These are phyloP conservation scores for Dentipellis sp. DNA, from an alignment of 768 basidiomycete genomes.

Conservation along the genomic window DNA sequence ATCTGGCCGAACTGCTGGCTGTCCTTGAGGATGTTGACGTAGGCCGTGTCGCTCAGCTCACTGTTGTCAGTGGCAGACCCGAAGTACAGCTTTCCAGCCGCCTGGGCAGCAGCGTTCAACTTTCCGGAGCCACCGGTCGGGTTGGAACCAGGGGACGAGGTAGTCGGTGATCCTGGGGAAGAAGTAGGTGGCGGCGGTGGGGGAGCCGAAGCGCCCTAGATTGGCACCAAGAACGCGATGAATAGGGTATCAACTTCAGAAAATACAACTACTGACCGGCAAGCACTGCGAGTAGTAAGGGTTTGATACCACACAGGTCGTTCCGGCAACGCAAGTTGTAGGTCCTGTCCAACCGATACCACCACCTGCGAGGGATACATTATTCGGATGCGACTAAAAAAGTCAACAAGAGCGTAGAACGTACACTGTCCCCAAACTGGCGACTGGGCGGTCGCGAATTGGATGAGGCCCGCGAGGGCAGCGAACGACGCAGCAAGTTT, in stretches of 20 bases:
- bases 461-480: constrained; percentile 7
- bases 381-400: background rate
- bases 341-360: constrained; percentile 29
- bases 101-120: background rate
- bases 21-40: constrained; percentile 28
- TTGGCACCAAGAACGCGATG: background rate
- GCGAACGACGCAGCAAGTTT: constrained; percentile 2
- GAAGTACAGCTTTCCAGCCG: constrained; percentile 33
- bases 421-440: constrained; percentile 14
- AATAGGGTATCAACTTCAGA: background rate
- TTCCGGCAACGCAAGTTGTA: constrained; percentile 30
- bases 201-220: background rate
- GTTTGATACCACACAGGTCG: constrained; percentile 29
- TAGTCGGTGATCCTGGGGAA: background rate
- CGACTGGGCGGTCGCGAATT: constrained; percentile 9
- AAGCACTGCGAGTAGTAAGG: constrained; percentile 38
- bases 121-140: background rate
- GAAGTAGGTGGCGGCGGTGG: background rate
- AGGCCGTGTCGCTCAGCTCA: constrained; percentile 31
- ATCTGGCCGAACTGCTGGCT: constrained; percentile 32
- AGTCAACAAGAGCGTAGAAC: background rate
- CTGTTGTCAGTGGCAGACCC: constrained; percentile 39
- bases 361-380: constrained; percentile 14
- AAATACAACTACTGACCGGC: constrained; percentile 11
- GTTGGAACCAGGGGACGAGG: background rate